A percentile compares a stretch with the other conserved stretches of the same genome.
phyloP scores from a whole-genome alignment of 768 basidiomycete species.

The Rhizopogon roseolus region DNA sequence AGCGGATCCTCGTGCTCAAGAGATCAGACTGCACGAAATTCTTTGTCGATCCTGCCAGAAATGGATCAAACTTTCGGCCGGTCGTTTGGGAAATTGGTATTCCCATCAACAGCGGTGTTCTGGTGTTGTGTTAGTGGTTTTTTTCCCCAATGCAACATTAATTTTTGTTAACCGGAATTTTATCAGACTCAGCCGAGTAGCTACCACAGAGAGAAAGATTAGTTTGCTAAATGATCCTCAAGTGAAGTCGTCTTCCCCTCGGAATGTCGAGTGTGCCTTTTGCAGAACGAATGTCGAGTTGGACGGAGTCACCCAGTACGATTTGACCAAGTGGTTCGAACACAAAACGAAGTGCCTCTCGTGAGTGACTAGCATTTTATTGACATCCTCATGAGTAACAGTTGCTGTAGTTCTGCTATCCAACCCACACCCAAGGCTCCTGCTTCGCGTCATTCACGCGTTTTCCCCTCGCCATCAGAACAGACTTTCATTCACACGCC shows the following conservation, averaged over 20 bases:
- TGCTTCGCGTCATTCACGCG: conserved; percentile 9
- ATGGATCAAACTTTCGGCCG: conserved; percentile 51
- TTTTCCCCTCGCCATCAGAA: conserved; percentile 13
- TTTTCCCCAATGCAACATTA: neutral
- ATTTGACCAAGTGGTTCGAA: conserved; percentile 54
- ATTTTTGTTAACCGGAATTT: neutral
- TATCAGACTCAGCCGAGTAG: conserved; percentile 52
- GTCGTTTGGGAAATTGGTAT: conserved; percentile 44
- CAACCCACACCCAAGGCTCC: conserved; percentile 16
- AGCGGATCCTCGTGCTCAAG: conserved; percentile 46
- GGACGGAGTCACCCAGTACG: conserved; percentile 51
- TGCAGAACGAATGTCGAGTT: conserved; percentile 45
- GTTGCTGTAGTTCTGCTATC: conserved; percentile 4
- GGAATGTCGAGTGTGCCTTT: conserved; percentile 44
- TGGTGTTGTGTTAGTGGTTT: conserved; percentile 30
- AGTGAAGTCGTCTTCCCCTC: conserved; percentile 42
- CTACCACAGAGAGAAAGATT: conserved; percentile 58
- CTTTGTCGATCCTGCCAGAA: conserved; percentile 58
- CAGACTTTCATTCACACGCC: conserved; percentile 11
- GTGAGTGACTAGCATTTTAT: conserved; percentile 20
- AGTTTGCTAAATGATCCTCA: conserved; percentile 60
- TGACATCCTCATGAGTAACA: neutral
- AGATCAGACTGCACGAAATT: conserved; percentile 45
- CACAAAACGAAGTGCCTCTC: conserved; percentile 52
- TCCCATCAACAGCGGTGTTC: conserved; percentile 45